Evolutionary conservation across 2,329 filamentous ascomycete genomes (phyloP).

Genomic region (Geosmithia morbida): DNA sequence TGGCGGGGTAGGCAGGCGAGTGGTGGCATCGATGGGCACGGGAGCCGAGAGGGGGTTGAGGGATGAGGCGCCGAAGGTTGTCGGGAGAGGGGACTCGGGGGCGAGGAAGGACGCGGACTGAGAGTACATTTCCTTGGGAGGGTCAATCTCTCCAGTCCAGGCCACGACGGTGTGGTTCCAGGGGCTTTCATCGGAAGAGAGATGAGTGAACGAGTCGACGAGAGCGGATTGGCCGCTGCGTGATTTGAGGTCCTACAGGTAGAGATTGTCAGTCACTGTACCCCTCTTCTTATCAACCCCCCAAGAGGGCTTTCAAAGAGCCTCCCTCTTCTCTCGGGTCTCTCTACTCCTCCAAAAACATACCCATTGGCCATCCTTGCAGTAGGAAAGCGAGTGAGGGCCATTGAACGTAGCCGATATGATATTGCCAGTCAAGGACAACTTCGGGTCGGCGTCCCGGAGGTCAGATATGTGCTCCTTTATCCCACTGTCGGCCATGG

Average conservation of each 20-base stretch:
- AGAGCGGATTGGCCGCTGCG: conserved; percentile 82
- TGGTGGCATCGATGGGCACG: conserved; percentile 52
- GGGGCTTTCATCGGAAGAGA: conserved; percentile 67
- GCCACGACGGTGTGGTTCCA: conserved; percentile 91
- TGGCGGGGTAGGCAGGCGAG: conserved; percentile 32
- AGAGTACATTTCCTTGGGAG: conserved; percentile 22
- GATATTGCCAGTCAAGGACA: conserved; percentile 48
- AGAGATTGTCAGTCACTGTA: neutral
- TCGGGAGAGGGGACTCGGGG: conserved; percentile 27
- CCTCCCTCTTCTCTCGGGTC: neutral
- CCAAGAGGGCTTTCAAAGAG: neutral
- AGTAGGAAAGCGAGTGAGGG: conserved; percentile 43
- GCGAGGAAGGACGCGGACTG: conserved; percentile 15
- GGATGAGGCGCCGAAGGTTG: conserved; percentile 33
- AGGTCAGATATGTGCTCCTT: conserved; percentile 40
- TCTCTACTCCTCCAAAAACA: conserved; percentile 12
- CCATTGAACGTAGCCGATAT: conserved; percentile 53
- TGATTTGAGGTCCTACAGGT: conserved; percentile 50
- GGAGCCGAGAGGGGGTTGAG: conserved; percentile 68
- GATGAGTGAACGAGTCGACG: conserved; percentile 79
- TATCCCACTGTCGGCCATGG: conserved; percentile 18
- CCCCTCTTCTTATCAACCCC: neutral
- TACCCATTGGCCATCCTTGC: conserved; percentile 47
- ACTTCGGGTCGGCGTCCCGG: conserved; percentile 38
- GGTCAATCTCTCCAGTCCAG: conserved; percentile 82